These are phyloP conservation scores for Metarhizium humberi DNA, from an alignment of 2,329 filamentous ascomycete species.

Conservation along the genomic window DNA sequence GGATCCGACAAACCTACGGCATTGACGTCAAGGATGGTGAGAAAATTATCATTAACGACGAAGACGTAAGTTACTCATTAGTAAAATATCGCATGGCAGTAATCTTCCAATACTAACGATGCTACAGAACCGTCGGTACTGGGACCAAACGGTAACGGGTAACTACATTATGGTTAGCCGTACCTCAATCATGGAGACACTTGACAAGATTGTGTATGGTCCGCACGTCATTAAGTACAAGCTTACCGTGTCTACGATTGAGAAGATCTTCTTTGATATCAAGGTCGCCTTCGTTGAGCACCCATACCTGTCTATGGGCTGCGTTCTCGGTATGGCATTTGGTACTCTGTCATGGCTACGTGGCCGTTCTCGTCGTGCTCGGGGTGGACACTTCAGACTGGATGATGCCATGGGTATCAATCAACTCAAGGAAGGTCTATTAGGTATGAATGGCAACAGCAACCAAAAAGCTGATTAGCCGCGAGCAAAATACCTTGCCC, in stretches of 20 bases:
- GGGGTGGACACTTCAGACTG: constrained; percentile 52
- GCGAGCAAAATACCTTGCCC: neutral
- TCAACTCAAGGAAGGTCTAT: constrained; percentile 54
- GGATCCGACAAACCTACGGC: constrained; percentile 91
- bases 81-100: too few species aligned
- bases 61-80: constrained; percentile 61
- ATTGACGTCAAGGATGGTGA: constrained; percentile 83
- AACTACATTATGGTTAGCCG: constrained; percentile 84
- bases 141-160: constrained; percentile 84
- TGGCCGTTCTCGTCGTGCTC: constrained; percentile 41
- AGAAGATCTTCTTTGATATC: constrained; percentile 63
- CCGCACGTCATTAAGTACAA: constrained; percentile 67
- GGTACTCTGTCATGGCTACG: constrained; percentile 44
- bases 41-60: constrained; percentile 90
- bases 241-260: constrained; percentile 63
- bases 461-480: constrained; percentile 26
- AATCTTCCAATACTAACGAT: neutral
- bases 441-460: constrained; percentile 35
- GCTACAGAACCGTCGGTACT: constrained; percentile 76
- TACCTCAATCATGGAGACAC: constrained; percentile 82
- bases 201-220: constrained; percentile 59
- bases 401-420: constrained; percentile 44
- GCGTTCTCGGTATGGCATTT: constrained; percentile 47
- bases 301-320: constrained; percentile 47
- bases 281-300: constrained; percentile 49